These are phyloP conservation scores for Camelina sativa DNA, from an alignment of 345 rosid species.

Conservation along the genomic window DNA sequence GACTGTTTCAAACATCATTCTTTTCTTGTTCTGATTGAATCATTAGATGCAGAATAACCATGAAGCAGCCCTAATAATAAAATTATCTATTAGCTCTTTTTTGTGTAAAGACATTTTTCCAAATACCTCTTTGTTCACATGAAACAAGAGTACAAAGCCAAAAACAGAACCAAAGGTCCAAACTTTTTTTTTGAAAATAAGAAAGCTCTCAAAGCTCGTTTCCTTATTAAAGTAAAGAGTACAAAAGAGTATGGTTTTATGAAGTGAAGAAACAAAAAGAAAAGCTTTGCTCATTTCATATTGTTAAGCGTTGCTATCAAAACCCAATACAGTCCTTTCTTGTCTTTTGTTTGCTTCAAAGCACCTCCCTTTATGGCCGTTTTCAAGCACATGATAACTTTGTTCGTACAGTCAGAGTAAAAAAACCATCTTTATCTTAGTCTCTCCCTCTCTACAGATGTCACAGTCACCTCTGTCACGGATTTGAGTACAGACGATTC, in stretches of 20 bases:
- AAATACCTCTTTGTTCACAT: conserved; percentile 23
- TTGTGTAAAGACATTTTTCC: conserved; percentile 5
- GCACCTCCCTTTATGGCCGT: conserved; percentile 40
- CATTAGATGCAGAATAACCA: neutral
- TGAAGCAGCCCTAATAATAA: neutral
- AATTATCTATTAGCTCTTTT: neutral
- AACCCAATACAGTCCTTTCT: conserved; percentile 34
- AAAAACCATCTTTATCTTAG: conserved; percentile 10
- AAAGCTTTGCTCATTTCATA: conserved; percentile 2
- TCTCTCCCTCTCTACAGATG: conserved; percentile 37
- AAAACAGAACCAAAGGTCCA: conserved; percentile 39
- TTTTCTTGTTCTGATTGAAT: neutral
- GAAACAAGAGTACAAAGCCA: conserved; percentile 32
- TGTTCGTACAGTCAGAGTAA: conserved; percentile 43
- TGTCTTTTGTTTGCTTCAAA: conserved; percentile 30
- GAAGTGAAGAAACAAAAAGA: conserved; percentile 21
- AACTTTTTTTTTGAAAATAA: conserved; percentile 5
- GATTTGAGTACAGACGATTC: conserved; percentile 43
- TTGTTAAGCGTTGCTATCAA: conserved; percentile 44
- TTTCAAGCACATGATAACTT: conserved; percentile 43
- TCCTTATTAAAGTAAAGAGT: conserved; percentile 25
- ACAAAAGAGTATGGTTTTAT: conserved; percentile 14
- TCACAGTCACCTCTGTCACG: conserved; percentile 42
- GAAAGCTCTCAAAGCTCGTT: conserved; percentile 29
- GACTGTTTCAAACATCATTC: neutral